These are phyloP conservation scores for Fomitiporia mediterranea DNA, from an alignment of 1,284 basidiomycete genomes.

Conservation along the genomic window DNA sequence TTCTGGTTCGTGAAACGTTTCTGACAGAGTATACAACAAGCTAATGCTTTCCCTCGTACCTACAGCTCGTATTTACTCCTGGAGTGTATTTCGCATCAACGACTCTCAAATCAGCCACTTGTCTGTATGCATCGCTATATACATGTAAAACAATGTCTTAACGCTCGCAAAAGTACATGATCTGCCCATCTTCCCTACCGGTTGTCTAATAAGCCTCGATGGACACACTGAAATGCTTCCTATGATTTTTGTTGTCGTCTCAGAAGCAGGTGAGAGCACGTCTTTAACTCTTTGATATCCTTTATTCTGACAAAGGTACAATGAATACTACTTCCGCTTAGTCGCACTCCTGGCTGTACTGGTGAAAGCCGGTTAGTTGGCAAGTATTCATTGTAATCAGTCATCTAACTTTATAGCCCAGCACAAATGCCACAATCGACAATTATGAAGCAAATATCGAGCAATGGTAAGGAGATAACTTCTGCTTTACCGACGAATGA, in stretches of 20 bases:
- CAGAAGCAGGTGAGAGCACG: conserved; percentile 9
- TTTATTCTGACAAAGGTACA: neutral
- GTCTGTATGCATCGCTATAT: neutral
- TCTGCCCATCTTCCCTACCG: neutral
- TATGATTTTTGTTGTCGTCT: neutral
- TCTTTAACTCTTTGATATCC: neutral
- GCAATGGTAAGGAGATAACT: conserved; percentile 11
- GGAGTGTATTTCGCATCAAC: neutral
- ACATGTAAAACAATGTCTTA: neutral
- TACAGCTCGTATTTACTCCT: neutral
- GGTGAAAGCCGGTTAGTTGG: neutral
- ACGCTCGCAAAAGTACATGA: neutral
- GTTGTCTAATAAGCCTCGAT: conserved; percentile 4
- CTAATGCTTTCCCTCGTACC: no score
- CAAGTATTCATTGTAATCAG: neutral
- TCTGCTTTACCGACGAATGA: no score
- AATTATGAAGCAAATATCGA: neutral
- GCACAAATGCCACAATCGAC: neutral
- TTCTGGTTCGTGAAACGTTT: no score
- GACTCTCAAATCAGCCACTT: neutral
- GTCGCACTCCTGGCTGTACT: neutral
- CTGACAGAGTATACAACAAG: no score
- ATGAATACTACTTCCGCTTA: neutral
- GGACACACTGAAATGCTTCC: neutral
- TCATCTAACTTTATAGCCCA: neutral